Evolutionary conservation across 768 basidiomycete genomes (phyloP), one percentile per base, ranked within the genome.

Genomic region (Boletus sp.): DNA sequence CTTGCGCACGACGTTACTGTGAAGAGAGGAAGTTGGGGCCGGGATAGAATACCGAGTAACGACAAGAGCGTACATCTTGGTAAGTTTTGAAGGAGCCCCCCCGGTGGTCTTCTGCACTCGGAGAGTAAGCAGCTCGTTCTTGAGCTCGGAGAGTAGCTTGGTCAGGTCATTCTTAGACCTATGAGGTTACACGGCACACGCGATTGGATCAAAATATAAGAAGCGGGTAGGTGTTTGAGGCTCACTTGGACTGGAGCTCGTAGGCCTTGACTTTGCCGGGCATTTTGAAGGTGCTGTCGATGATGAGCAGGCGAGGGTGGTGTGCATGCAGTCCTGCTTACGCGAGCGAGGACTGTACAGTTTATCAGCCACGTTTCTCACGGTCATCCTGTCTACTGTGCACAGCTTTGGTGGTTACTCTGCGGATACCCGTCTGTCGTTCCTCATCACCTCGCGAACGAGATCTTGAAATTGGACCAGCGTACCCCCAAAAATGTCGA

Each of bases 21-120:
- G 47, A 56, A 30, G 11, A 19, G 21, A 35, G 33, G 29, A n/a
- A 9, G 23, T 50, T 17, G 14, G n/a, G 8, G 1, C 41, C 40
- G 7, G 30, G 32, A 45, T 45, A 33, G 15, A 44, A 17, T 14
- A 7, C 29, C 30, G 2, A 30, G 11, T 10, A 25, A 35, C 4
- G 14, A 47, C 14, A 4, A 21, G 4, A 32, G 82, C 88, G 67
- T 74, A 99, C 97, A 99, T 98, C 81, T 90, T 93, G 68, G 92
- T 95, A 64, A 99, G 83, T 79, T 98, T 98, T 53, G 92, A 86
- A 54, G 95, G 88, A 64, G 92, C 90, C 33, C 94, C 93, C 68
- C 94, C 94, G 57, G 93, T 90, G 69, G 96, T 92, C 84, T 98
- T 98, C 83, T 97, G 93, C 60, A 99, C 97, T 68, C 96, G 87